Conservation (phyloP, 768 basidiomycete genomes). For the Suillus clintonianus region DNA sequence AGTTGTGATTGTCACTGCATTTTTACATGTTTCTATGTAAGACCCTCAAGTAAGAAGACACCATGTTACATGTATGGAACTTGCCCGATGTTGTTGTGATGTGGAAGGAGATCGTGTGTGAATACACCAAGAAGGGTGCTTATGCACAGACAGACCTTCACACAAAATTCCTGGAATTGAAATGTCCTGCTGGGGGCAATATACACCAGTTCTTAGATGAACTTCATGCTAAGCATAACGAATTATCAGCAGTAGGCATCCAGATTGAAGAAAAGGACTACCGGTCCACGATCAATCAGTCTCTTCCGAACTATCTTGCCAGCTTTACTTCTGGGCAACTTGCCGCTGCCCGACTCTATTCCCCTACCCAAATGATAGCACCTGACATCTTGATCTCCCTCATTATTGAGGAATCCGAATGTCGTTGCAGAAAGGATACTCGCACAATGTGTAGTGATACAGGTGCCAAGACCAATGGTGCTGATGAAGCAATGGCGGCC, state of each 20-base stretch:
- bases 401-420: background rate
- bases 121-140: slow-evolving; percentile 1
- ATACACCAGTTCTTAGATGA: background rate
- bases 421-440: too few relatives aligned
- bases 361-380: background rate
- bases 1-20: too few relatives aligned
- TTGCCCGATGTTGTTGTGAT: background rate
- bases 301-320: background rate
- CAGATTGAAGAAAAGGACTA: background rate
- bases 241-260: background rate
- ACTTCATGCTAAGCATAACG: background rate
- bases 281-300: background rate
- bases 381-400: background rate
- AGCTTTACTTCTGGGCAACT: background rate
- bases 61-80: background rate
- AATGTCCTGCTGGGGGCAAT: background rate
- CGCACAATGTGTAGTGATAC: too few relatives aligned
- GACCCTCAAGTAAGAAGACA: too few relatives aligned
- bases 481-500: too few relatives aligned
- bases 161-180: background rate
- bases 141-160: background rate
- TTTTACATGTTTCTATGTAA: too few relatives aligned
- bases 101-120: background rate
- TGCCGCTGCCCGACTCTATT: background rate
- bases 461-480: too few relatives aligned